A percentile compares a stretch with the other conserved stretches of the same genome.
Conservation (phyloP, 176 grass and related monocot genomes). For the Zoysia japonica region DNA sequence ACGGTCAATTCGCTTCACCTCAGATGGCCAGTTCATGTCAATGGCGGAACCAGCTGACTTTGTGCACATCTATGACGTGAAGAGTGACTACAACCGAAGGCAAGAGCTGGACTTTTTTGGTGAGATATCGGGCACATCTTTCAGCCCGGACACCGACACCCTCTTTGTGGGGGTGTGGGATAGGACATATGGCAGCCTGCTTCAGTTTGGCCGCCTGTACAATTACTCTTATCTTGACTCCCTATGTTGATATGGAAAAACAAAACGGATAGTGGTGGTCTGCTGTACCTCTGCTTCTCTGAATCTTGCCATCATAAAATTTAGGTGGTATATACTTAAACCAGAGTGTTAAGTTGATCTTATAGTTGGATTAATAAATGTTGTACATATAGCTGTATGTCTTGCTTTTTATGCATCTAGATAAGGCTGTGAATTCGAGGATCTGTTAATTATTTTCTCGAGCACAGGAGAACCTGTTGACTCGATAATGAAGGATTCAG, state of each 20-base stretch:
- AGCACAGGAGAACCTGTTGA: neutral
- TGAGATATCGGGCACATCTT: slow-evolving; percentile 82
- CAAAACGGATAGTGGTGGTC: slow-evolving; percentile 32
- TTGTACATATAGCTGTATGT: slow-evolving; percentile 37
- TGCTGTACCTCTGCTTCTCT: slow-evolving; percentile 30
- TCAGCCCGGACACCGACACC: slow-evolving; percentile 74
- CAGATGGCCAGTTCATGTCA: slow-evolving; percentile 84
- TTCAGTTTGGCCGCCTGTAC: slow-evolving; percentile 68
- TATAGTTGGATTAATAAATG: slow-evolving; percentile 54
- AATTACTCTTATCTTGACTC: slow-evolving; percentile 71
- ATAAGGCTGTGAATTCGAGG: slow-evolving; percentile 4
- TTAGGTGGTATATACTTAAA: slow-evolving; percentile 45
- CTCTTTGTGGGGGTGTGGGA: slow-evolving; percentile 93
- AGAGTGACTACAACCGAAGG: slow-evolving; percentile 64
- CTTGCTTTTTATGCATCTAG: neutral
- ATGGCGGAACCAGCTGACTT: slow-evolving; percentile 94
- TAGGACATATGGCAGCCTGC: slow-evolving; percentile 82
- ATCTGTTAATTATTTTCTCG: slow-evolving; percentile 44
- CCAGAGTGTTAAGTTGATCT: slow-evolving; percentile 30
- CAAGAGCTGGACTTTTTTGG: slow-evolving; percentile 98
- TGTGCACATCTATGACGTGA: slow-evolving; percentile 77
- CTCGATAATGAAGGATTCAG: neutral
- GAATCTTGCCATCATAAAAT: slow-evolving; percentile 43
- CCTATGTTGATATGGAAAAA: slow-evolving; percentile 49
- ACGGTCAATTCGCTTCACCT: slow-evolving; percentile 79